Evolutionary conservation across 257 asterid genomes (phyloP), one percentile per base, ranked within the genome.

Genomic region (Perilla frutescens): DNA sequence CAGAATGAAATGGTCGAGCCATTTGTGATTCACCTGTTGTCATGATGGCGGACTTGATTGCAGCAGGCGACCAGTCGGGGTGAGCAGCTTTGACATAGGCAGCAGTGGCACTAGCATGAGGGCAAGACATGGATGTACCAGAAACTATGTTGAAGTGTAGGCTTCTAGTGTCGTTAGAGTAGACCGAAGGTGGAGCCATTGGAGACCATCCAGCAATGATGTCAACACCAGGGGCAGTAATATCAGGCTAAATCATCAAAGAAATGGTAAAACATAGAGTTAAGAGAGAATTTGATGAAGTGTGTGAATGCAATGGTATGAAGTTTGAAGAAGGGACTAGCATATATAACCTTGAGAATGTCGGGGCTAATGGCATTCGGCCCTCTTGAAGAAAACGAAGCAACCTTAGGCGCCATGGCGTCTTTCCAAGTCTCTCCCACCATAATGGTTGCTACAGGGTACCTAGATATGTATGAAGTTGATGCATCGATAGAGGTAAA

Each of bases 81-180:
- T 81, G 84, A 10, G 40, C 73, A 15, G 88, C 74, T 72, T 84
- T 84, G 29, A 84, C 79, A 47, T 81, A 81, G 45, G 88, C 88
- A 9, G 84, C 81, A 3, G 86, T 63, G 0, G 71, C 88, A 26
- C 71, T 74, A 4, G 77, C 84, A 56, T 79, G 86, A 29, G 88
- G 86, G 72, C 83, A 74, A 13, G 85, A 68, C 86, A 84, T 81
- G 65, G 88, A 84, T 29, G 88, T 84, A 66, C 84, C 87, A 0
- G 87, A 83, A 6, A 80, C 29, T 31, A 80, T 68, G 37, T 80
- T 83, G 79, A 60, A 83, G 74, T 20, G 15, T 4, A 70, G 13
- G 40, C 59, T 48, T 51, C 82, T 70, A 4, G 55, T 70, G 10
- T 83, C 83, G 1, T 13, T 45, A 4, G 55, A 36, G 31, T 39